Evolutionary conservation across 805 yeast species (phyloP).

Genomic region (Suhomyces canberraensis): DNA sequence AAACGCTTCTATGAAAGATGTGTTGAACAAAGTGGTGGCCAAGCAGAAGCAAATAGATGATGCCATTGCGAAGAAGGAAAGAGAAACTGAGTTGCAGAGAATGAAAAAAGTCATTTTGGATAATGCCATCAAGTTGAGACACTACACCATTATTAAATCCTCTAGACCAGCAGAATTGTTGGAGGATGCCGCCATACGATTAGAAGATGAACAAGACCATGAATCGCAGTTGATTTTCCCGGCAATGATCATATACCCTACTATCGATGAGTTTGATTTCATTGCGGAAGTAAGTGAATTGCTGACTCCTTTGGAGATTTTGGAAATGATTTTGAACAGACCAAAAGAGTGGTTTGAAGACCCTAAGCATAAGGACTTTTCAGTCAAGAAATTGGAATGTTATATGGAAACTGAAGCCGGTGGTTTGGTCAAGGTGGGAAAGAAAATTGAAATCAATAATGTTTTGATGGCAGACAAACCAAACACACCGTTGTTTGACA

Average conservation of each 20-base stretch:
- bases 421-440: slow-evolving; percentile 83
- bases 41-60: slow-evolving; percentile 32
- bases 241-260: slow-evolving; percentile 76
- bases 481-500: slow-evolving; percentile 73
- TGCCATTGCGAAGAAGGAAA: slow-evolving; percentile 33
- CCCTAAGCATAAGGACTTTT: slow-evolving; percentile 60
- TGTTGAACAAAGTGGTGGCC: slow-evolving; percentile 41
- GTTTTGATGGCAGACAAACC: slow-evolving; percentile 63
- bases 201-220: slow-evolving; percentile 64
- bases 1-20: slow-evolving; percentile 51
- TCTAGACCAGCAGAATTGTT: slow-evolving; percentile 55
- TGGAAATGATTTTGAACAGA: slow-evolving; percentile 56
- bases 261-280: slow-evolving; percentile 79
- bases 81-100: slow-evolving; percentile 39
- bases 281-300: slow-evolving; percentile 73
- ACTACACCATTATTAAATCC: slow-evolving; percentile 48
- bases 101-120: slow-evolving; percentile 43
- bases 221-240: slow-evolving; percentile 84
- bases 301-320: slow-evolving; percentile 59
- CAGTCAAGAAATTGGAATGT: slow-evolving; percentile 57
- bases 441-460: slow-evolving; percentile 61
- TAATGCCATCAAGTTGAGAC: slow-evolving; percentile 61
- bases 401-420: slow-evolving; percentile 82
- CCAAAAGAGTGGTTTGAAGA: slow-evolving; percentile 68
- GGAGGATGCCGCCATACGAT: slow-evolving; percentile 46